Conservation (phyloP, 179 eudicot species). For the Heliamphora pulchella region DNA sequence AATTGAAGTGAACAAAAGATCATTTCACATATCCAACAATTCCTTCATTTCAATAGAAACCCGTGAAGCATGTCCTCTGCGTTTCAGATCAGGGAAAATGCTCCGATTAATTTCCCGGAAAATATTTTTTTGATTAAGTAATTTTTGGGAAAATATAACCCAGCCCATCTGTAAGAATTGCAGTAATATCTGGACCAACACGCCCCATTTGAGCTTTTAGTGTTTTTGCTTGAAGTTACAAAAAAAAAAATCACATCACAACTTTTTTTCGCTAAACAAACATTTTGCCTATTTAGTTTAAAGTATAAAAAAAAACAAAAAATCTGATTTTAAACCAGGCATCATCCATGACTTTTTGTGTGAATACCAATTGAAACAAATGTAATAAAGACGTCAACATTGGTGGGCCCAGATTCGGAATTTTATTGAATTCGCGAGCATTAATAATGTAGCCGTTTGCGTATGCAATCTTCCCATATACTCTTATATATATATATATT, state of each 20-base stretch:
- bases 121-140: no score
- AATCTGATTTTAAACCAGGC: no score
- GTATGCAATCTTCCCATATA: neutral
- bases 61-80: neutral
- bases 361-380: conserved; percentile 4
- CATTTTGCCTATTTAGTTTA: no score
- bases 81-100: neutral
- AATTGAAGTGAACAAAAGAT: neutral
- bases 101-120: no score
- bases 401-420: conserved; percentile 10
- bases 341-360: neutral
- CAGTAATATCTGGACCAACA: neutral
- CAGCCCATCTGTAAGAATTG: neutral
- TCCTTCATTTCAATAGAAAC: neutral
- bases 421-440: conserved; percentile 5
- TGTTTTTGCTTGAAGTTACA: no score
- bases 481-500: neutral
- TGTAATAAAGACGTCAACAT: conserved; percentile 14
- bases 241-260: no score
- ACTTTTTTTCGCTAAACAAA: no score
- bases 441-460: conserved; percentile 7
- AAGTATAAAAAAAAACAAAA: no score
- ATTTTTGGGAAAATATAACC: no score
- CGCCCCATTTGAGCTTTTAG: no score
- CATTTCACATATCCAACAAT: neutral